Evolutionary conservation across 257 asterid species (phyloP).

Genomic region (Plectranthus barbatus): DNA sequence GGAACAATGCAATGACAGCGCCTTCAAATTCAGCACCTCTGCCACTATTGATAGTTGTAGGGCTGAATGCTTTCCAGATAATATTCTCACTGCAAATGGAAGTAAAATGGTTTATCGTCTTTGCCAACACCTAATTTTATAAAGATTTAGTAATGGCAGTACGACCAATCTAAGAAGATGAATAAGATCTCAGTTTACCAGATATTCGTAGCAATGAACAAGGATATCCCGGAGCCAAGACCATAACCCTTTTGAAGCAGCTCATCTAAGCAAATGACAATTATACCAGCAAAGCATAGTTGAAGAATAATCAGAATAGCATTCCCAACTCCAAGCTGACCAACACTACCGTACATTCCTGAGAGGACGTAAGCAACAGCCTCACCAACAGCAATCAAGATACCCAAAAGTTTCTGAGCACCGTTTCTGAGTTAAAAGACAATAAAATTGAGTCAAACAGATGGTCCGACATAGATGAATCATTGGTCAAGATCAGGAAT

Average conservation of each 20-base stretch:
- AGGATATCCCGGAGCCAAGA: constrained; percentile 62
- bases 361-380: constrained; percentile 71
- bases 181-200: constrained; percentile 29
- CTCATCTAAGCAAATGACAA: constrained; percentile 61
- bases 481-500: background rate
- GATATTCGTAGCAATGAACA: constrained; percentile 65
- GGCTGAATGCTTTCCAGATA: constrained; percentile 72
- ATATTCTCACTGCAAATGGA: constrained; percentile 48
- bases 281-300: constrained; percentile 58
- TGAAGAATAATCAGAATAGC: constrained; percentile 62
- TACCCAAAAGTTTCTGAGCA: constrained; percentile 61
- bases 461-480: background rate
- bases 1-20: constrained; percentile 58
- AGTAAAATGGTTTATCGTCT: background rate
- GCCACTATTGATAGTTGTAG: constrained; percentile 56
- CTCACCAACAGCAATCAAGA: constrained; percentile 62
- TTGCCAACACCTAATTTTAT: background rate
- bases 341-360: constrained; percentile 72
- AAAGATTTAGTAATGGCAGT: background rate
- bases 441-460: background rate
- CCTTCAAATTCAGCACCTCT: constrained; percentile 76
- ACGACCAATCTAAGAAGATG: background rate
- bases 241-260: constrained; percentile 70
- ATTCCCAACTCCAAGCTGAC: constrained; percentile 61
- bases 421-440: constrained; percentile 36